Percentiles rank a stretch among this genome's conserved stretches.
Evolutionary conservation across 23 red algal species (phyloP).

Genomic region (Gracilaria vermiculophylla): DNA sequence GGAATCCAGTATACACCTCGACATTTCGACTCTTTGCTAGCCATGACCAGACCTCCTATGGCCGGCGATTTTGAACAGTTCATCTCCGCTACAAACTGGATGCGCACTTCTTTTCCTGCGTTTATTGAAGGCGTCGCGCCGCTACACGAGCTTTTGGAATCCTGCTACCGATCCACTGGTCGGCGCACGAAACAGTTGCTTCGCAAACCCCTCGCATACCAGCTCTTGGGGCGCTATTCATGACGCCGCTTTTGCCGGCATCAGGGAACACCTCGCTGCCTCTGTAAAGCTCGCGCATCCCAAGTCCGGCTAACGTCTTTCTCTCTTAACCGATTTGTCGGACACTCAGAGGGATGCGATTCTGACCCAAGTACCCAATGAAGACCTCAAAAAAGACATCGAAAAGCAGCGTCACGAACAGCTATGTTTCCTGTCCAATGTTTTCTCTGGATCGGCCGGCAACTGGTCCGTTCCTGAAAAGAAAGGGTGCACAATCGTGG

Average conservation of each 20-base stretch:
- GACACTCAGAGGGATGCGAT: constrained; percentile 25
- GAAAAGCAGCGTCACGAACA: constrained; percentile 29
- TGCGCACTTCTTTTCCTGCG: constrained; percentile 5
- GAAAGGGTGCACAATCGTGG: constrained; percentile 7
- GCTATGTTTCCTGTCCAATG: not conserved
- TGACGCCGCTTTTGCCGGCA: constrained; percentile 10
- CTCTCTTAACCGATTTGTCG: constrained; percentile 36
- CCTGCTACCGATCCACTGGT: not conserved
- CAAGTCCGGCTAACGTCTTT: not conserved
- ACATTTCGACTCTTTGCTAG: constrained; percentile 1
- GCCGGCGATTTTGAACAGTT: constrained; percentile 19
- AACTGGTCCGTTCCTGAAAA: constrained; percentile 15
- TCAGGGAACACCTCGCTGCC: not conserved
- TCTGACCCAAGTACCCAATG: constrained; percentile 21
- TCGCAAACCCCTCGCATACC: not conserved
- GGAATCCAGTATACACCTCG: constrained; percentile 20
- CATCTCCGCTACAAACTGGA: constrained; percentile 41
- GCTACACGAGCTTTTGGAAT: constrained; percentile 27
- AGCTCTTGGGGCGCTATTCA: not conserved
- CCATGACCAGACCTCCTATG: not conserved
- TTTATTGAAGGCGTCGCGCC: not conserved
- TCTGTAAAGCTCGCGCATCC: constrained; percentile 6
- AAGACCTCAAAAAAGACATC: not conserved
- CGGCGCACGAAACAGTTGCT: constrained; percentile 8
- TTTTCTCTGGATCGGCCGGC: not conserved